Conservation (phyloP, 2,329 filamentous ascomycete species). For the Pseudocercospora pini-densiflorae region DNA sequence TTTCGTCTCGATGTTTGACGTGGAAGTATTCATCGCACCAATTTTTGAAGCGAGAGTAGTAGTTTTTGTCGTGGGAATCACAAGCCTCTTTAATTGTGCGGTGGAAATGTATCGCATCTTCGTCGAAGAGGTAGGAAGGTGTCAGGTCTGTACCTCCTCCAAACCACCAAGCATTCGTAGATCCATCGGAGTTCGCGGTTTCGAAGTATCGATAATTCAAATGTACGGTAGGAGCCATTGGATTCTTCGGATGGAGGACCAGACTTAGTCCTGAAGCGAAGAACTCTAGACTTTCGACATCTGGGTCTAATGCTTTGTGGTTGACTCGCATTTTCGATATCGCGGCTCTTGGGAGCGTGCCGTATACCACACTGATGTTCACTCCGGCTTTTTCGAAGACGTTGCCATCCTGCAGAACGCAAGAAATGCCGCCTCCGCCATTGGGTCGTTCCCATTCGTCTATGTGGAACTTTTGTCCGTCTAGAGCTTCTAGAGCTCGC, state of each 20-base stretch:
- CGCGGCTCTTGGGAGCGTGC: constrained; percentile 80
- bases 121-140: constrained; percentile 91
- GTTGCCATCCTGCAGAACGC: constrained; percentile 92
- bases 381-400: constrained; percentile 98
- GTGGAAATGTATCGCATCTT: constrained; percentile 97
- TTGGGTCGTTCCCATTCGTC: constrained; percentile 88
- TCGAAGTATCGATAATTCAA: constrained; percentile 99
- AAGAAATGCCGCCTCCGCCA: constrained; percentile 91
- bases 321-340: constrained; percentile 93
- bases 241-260: constrained; percentile 91
- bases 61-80: constrained; percentile 88
- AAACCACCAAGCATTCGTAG: constrained; percentile 93
- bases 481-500: constrained; percentile 77
- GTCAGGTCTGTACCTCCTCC: constrained; percentile 94
- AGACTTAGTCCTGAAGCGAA: constrained; percentile 93
- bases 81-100: constrained; percentile 89
- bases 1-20: constrained; percentile 87
- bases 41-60: constrained; percentile 93
- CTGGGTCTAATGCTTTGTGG: constrained; percentile 84
- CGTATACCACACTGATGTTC: constrained; percentile 94
- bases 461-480: constrained; percentile 78
- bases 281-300: constrained; percentile 85
- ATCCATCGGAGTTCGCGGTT: constrained; percentile 82
- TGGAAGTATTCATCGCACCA: constrained; percentile 99
- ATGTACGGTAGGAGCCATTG: constrained; percentile 96